A percentile compares a stretch with the other conserved stretches of the same genome.
These are phyloP conservation scores for Trichosporon sp. DNA, from an alignment of 1,284 basidiomycete genomes.

Conservation along the genomic window DNA sequence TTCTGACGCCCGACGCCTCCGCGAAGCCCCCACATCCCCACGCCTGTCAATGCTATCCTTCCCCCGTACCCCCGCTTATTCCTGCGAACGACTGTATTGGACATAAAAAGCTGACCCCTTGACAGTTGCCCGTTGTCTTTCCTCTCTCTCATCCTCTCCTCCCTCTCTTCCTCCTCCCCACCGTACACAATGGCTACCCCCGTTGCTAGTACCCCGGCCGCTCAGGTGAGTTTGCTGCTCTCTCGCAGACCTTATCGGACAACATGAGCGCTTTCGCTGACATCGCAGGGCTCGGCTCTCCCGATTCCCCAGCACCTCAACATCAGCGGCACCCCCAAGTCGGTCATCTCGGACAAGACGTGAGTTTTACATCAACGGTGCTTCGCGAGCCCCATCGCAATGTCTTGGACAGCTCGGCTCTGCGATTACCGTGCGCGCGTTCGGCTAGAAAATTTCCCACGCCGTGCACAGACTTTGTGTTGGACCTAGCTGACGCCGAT, in stretches of 20 bases:
- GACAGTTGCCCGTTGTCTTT: not conserved
- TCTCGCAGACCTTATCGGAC: not conserved
- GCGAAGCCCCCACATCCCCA: not conserved
- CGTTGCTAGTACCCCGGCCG: not conserved
- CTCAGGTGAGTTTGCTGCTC: not conserved
- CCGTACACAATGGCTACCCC: constrained; percentile 1
- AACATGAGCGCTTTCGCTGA: not conserved
- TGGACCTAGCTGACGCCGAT: constrained; percentile 12
- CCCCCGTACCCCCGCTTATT: not conserved
- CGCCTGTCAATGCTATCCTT: not conserved
- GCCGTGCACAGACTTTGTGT: not conserved
- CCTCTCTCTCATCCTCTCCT: not conserved
- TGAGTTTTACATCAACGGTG: not conserved
- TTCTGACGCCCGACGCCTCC: not conserved
- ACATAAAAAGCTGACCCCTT: not conserved
- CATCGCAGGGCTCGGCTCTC: not conserved
- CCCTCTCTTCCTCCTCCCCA: not conserved
- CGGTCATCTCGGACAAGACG: not conserved
- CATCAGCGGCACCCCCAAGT: constrained; percentile 2
- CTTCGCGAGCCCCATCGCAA: no score
- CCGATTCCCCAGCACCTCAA: not conserved
- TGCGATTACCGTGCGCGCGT: not conserved
- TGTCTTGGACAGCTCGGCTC: not conserved
- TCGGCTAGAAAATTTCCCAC: not conserved
- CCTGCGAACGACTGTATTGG: not conserved